Conservation (phyloP, 768 basidiomycete genomes). For the Gymnopilus dilepis region DNA sequence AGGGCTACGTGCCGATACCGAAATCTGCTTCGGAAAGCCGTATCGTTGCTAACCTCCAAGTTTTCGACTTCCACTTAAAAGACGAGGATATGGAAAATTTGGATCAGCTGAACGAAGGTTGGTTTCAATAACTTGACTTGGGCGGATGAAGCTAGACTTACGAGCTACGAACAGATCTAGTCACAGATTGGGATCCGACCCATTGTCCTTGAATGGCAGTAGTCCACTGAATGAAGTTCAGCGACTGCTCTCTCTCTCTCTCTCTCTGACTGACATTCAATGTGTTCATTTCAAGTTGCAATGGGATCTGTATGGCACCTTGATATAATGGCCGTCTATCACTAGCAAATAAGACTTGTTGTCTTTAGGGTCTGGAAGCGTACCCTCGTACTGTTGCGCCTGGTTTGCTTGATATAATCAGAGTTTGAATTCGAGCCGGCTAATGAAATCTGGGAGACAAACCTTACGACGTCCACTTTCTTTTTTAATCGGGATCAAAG, state of each 20-base stretch:
- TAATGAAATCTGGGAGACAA: neutral
- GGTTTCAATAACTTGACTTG: no score
- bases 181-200: constrained; percentile 48
- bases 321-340: no score
- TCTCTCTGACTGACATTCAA: no score
- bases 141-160: no score
- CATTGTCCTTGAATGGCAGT: constrained; percentile 26
- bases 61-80: constrained; percentile 67
- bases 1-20: constrained; percentile 68
- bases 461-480: neutral
- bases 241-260: neutral
- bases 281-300: no score
- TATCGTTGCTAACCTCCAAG: constrained; percentile 61
- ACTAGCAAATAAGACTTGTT: no score
- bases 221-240: neutral
- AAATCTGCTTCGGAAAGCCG: constrained; percentile 61
- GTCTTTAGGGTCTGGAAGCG: no score
- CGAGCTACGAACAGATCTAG: constrained; percentile 32
- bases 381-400: no score
- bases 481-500: constrained; percentile 26
- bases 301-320: no score
- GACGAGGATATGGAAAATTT: constrained; percentile 53
- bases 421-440: no score
- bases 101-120: constrained; percentile 60
- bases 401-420: no score